Conservation (phyloP, 2,329 filamentous ascomycete genomes). For the Xylariaceae sp. region DNA sequence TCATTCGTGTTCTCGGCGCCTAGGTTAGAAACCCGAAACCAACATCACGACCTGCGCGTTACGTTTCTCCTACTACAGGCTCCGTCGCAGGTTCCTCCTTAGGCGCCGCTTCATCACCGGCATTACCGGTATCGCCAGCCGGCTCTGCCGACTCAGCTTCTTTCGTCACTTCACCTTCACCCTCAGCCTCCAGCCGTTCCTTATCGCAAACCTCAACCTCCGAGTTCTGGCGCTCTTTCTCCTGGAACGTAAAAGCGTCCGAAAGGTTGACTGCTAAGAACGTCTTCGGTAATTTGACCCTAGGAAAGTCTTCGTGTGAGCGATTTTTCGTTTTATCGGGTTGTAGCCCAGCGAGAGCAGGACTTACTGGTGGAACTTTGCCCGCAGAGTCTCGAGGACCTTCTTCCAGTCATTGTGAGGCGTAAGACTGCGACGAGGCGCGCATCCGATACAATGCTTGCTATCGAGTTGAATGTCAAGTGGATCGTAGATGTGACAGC, state of each 20-base stretch:
- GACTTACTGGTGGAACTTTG: constrained; percentile 88
- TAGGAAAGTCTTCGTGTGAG: constrained; percentile 29
- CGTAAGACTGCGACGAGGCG: constrained; percentile 83
- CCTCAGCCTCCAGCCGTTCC: constrained; percentile 33
- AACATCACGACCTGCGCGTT: neutral
- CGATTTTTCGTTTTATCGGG: constrained; percentile 3
- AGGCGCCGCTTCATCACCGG: constrained; percentile 13
- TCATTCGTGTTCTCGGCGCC: too few species aligned
- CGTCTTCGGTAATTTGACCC: constrained; percentile 61
- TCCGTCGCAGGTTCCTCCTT: constrained; percentile 4
- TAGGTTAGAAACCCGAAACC: too few species aligned
- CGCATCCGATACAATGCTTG: constrained; percentile 92
- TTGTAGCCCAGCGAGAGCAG: neutral
- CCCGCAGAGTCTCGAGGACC: constrained; percentile 90
- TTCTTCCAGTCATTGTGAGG: constrained; percentile 92
- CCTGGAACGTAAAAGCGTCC: constrained; percentile 56
- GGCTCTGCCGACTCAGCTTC: constrained; percentile 15
- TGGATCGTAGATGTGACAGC: constrained; percentile 93
- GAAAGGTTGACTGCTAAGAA: constrained; percentile 61
- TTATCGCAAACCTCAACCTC: constrained; percentile 47
- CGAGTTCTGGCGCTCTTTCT: constrained; percentile 47
- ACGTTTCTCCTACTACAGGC: neutral
- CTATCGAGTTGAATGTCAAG: constrained; percentile 94
- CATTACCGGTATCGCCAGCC: constrained; percentile 16
- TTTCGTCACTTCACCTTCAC: constrained; percentile 27